Conservation (phyloP, 1,284 basidiomycete genomes). For the Athelia sp. region DNA sequence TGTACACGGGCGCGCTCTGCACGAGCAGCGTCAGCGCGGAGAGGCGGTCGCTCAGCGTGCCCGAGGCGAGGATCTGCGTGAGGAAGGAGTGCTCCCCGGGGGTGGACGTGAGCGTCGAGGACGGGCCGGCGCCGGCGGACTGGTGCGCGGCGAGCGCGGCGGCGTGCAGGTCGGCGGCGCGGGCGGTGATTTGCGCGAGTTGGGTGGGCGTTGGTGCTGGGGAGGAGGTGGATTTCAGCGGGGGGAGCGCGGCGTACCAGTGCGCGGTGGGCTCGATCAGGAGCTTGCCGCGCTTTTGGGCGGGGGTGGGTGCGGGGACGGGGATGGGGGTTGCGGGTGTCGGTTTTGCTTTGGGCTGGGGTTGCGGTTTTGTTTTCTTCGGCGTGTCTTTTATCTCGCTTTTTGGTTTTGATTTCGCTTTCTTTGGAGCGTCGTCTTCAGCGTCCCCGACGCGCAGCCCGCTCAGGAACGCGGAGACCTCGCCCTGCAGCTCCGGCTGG, state of each 20-base stretch:
- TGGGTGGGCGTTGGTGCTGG: conserved; percentile 36
- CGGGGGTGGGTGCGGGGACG: conserved; percentile 23
- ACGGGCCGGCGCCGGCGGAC: conserved; percentile 1
- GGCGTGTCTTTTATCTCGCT: conserved; percentile 21
- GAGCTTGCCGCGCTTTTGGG: conserved; percentile 24
- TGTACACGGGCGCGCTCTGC: conserved; percentile 89
- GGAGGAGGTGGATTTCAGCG: conserved; percentile 26
- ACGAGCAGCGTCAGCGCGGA: conserved; percentile 90
- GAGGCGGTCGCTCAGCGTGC: conserved; percentile 91
- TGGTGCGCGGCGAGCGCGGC: conserved; percentile 31
- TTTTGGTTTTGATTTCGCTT: conserved; percentile 7
- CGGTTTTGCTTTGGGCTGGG: conserved; percentile 1
- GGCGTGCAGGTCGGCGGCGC: conserved; percentile 47
- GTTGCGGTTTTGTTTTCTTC: conserved; percentile 4
- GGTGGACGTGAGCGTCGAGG: conserved; percentile 31
- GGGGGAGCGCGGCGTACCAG: conserved; percentile 51
- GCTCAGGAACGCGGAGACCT: conserved; percentile 57
- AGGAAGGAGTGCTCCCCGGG: conserved; percentile 76
- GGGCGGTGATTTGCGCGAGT: conserved; percentile 40
- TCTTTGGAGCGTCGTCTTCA: conserved; percentile 13
- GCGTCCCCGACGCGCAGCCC: conserved; percentile 40
- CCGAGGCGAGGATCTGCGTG: conserved; percentile 77
- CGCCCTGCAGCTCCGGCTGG: conserved; percentile 43
- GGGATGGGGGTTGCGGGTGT: conserved; percentile 17
- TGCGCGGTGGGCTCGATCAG: conserved; percentile 48